These are phyloP conservation scores for Pyrenophora teres DNA, from an alignment of 2,329 filamentous ascomycete genomes.

Conservation along the genomic window DNA sequence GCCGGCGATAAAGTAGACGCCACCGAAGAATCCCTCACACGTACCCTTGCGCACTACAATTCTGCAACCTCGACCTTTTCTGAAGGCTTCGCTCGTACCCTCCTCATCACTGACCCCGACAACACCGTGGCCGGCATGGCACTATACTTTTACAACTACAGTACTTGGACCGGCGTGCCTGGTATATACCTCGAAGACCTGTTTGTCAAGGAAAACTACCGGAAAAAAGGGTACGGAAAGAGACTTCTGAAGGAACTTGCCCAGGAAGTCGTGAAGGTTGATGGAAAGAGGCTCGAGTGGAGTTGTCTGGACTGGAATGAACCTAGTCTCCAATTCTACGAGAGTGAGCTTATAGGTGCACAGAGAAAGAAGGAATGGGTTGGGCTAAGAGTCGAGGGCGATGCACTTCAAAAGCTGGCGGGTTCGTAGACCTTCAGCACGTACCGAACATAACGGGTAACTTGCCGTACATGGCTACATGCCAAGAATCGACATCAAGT, in stretches of 20 bases:
- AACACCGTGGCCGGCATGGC: constrained; percentile 72
- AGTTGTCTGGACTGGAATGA: constrained; percentile 91
- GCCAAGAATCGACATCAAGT: no score
- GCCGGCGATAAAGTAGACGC: constrained; percentile 75
- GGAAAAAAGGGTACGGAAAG: constrained; percentile 81
- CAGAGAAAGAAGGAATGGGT: constrained; percentile 72
- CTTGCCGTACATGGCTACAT: no score
- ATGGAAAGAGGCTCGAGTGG: constrained; percentile 83
- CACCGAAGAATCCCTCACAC: constrained; percentile 71
- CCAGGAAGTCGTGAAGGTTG: constrained; percentile 73
- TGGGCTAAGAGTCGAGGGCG: constrained; percentile 73
- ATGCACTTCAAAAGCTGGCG: constrained; percentile 65
- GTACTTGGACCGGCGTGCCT: constrained; percentile 84
- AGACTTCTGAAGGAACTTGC: constrained; percentile 75
- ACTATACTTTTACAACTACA: constrained; percentile 94
- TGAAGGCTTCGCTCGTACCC: constrained; percentile 73
- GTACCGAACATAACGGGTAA: no score
- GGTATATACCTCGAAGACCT: constrained; percentile 94
- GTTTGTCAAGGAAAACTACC: constrained; percentile 73
- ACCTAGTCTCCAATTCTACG: constrained; percentile 85
- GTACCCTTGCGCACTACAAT: constrained; percentile 78
- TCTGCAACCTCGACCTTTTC: constrained; percentile 48
- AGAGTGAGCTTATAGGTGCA: constrained; percentile 61
- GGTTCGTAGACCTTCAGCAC: not conserved
- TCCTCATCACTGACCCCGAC: constrained; percentile 62